Conservation (phyloP, 2,329 filamentous ascomycete genomes). For the Apiospora malaysiana region DNA sequence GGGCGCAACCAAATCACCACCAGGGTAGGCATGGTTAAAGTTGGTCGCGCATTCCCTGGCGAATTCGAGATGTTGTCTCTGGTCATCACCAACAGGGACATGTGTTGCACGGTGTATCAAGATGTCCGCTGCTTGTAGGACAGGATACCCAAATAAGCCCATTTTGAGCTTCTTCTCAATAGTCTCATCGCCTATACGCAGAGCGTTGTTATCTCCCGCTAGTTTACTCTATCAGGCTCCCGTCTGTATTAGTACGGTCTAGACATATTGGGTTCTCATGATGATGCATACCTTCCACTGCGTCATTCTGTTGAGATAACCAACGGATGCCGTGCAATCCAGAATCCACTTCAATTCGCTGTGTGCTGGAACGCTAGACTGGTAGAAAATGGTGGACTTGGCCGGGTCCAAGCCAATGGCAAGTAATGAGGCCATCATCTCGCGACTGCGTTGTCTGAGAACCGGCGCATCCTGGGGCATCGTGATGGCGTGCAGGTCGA, state of each 20-base stretch:
- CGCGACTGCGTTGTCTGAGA: conserved; percentile 69
- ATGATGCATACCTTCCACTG: conserved; percentile 83
- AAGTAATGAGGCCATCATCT: conserved; percentile 80
- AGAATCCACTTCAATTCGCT: conserved; percentile 97
- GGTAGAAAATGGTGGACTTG: conserved; percentile 81
- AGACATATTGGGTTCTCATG: too few species aligned
- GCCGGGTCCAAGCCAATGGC: conserved; percentile 83
- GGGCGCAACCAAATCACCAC: conserved; percentile 66
- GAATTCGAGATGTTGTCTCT: conserved; percentile 93
- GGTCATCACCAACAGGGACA: conserved; percentile 96
- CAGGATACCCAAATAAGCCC: conserved; percentile 93
- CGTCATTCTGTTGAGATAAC: conserved; percentile 97
- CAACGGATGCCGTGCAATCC: conserved; percentile 88
- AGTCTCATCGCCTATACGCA: conserved; percentile 61
- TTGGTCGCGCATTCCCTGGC: conserved; percentile 82
- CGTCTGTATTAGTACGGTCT: neutral
- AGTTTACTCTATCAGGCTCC: conserved; percentile 69
- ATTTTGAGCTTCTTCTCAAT: conserved; percentile 70
- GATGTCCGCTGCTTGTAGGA: conserved; percentile 94
- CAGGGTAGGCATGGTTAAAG: conserved; percentile 79
- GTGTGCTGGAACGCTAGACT: conserved; percentile 79
- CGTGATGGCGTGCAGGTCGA: conserved; percentile 94
- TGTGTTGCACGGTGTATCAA: conserved; percentile 90
- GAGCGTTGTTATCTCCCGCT: conserved; percentile 63
- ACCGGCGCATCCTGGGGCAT: conserved; percentile 68